A percentile compares a stretch with the other conserved stretches of the same genome.
Evolutionary conservation across 805 yeast species (phyloP).

Genomic region (Myxozyma mucilagina): DNA sequence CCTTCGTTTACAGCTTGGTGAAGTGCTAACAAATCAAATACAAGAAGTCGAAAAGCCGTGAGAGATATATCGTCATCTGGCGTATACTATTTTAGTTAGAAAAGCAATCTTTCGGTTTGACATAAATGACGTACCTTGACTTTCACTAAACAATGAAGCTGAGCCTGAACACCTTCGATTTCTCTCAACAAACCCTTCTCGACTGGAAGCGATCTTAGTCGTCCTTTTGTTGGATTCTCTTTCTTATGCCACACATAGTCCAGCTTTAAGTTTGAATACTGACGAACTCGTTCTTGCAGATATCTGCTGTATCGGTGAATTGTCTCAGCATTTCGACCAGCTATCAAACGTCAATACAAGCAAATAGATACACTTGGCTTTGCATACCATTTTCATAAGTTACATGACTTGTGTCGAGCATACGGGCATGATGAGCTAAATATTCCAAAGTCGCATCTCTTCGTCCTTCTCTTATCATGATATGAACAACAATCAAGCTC

Average conservation of each 20-base stretch:
- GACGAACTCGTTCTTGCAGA: conserved; percentile 64
- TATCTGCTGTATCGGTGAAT: conserved; percentile 71
- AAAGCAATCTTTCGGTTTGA: background rate
- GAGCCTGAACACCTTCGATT: conserved; percentile 79
- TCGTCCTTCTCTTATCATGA: conserved; percentile 91
- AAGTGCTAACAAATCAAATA: conserved; percentile 81
- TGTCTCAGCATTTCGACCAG: conserved; percentile 40
- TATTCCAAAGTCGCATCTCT: conserved; percentile 68
- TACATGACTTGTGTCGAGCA: conserved; percentile 48
- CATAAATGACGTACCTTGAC: conserved; percentile 47
- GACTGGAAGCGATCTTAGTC: conserved; percentile 63
- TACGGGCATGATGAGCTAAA: conserved; percentile 52
- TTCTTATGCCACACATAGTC: conserved; percentile 70
- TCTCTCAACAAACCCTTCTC: conserved; percentile 82
- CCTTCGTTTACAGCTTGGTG: conserved; percentile 95
- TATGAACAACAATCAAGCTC: conserved; percentile 78
- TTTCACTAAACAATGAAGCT: conserved; percentile 70
- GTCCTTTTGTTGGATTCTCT: conserved; percentile 43
- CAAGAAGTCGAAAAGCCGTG: conserved; percentile 82
- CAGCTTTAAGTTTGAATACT: conserved; percentile 59
- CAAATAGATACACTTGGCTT: conserved; percentile 26
- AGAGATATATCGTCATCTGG: conserved; percentile 83
- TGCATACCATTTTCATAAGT: conserved; percentile 39
- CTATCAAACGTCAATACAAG: conserved; percentile 1
- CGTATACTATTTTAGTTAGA: conserved; percentile 45